phyloP scores from a whole-genome alignment of 1,139 yeast species.

The Pichia sp. region DNA sequence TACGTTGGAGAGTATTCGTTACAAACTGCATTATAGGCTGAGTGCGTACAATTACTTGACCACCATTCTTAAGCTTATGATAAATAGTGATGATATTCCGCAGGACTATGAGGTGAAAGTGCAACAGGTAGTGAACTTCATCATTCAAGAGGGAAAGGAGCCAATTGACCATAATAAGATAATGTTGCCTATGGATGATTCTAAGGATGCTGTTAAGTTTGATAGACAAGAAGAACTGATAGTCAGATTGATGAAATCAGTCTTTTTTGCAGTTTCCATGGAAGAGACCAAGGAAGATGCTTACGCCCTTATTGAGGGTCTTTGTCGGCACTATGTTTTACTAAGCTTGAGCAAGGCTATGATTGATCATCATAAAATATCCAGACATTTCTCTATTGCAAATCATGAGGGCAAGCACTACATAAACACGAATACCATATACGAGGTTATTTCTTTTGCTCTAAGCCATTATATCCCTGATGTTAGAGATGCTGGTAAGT shows the following conservation, averaged over 20 bases:
- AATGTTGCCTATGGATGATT: slow-evolving; percentile 36
- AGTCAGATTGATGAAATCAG: slow-evolving; percentile 54
- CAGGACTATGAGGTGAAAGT: slow-evolving; percentile 43
- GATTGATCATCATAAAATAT: slow-evolving; percentile 60
- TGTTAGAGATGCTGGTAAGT: slow-evolving; percentile 66
- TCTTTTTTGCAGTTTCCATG: slow-evolving; percentile 70
- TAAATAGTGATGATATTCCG: slow-evolving; percentile 62
- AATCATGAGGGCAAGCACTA: slow-evolving; percentile 74
- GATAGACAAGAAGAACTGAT: slow-evolving; percentile 56
- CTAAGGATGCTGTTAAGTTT: slow-evolving; percentile 43
- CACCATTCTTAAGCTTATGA: slow-evolving; percentile 58
- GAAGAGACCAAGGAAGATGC: slow-evolving; percentile 74
- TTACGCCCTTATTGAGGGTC: slow-evolving; percentile 46
- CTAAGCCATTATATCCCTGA: slow-evolving; percentile 68
- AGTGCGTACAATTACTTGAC: slow-evolving; percentile 73
- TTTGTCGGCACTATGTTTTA: slow-evolving; percentile 75
- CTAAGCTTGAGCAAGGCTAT: slow-evolving; percentile 71
- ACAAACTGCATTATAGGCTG: slow-evolving; percentile 59
- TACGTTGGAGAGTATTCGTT: slow-evolving; percentile 59
- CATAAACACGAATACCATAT: slow-evolving; percentile 61
- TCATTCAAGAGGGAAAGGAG: slow-evolving; percentile 23
- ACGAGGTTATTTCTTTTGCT: slow-evolving; percentile 73
- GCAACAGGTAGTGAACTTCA: slow-evolving; percentile 41
- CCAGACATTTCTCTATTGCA: slow-evolving; percentile 64
- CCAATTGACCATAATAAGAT: slow-evolving; percentile 21